These are phyloP conservation scores for Lipomyces lipofer DNA, from an alignment of 805 yeast genomes.

Conservation along the genomic window DNA sequence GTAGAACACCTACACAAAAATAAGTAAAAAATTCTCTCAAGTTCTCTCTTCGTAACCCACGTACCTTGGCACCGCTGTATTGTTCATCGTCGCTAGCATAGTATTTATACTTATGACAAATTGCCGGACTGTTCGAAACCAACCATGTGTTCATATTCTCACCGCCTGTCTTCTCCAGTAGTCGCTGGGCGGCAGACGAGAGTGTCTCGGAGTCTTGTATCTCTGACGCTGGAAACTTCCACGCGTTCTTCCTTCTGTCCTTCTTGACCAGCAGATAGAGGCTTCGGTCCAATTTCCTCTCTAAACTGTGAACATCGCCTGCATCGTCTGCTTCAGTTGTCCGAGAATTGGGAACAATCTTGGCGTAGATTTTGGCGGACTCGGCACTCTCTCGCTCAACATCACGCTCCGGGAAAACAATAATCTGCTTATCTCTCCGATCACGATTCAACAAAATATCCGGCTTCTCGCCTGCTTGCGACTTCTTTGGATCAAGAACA, in stretches of 20 bases:
- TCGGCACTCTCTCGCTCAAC: slow-evolving; percentile 38
- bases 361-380: slow-evolving; percentile 54
- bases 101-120: slow-evolving; percentile 51
- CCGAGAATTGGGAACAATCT: slow-evolving; percentile 70
- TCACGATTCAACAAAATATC: slow-evolving; percentile 61
- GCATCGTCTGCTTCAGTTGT: slow-evolving; percentile 71
- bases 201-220: slow-evolving; percentile 54
- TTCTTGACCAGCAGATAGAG: slow-evolving; percentile 69
- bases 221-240: slow-evolving; percentile 81
- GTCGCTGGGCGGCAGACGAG: slow-evolving; percentile 72
- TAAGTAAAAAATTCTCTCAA: background rate
- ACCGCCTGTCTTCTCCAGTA: slow-evolving; percentile 73
- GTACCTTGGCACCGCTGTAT: slow-evolving; percentile 19
- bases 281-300: slow-evolving; percentile 75
- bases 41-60: background rate
- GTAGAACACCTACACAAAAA: slow-evolving; percentile 57
- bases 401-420: slow-evolving; percentile 70
- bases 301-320: slow-evolving; percentile 67
- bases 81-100: slow-evolving; percentile 30
- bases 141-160: slow-evolving; percentile 77
- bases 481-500: slow-evolving; percentile 6
- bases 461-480: slow-evolving; percentile 6
- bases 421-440: slow-evolving; percentile 74
- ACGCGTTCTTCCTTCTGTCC: slow-evolving; percentile 39
- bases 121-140: slow-evolving; percentile 88